phyloP scores from a whole-genome alignment of 306 rosid species.

The Prunus padus region DNA sequence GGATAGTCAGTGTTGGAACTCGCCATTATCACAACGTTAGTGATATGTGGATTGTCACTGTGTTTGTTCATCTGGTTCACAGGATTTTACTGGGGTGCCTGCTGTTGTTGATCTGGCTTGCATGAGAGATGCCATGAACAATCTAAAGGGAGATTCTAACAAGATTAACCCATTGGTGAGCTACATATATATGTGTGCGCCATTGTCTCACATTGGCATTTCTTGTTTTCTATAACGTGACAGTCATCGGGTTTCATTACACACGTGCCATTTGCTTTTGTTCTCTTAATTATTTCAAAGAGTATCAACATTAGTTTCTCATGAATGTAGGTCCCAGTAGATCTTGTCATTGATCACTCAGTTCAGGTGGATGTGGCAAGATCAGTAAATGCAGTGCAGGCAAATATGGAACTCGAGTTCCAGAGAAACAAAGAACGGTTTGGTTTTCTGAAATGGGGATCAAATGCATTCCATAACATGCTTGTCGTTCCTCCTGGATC shows the following conservation, averaged over 20 bases:
- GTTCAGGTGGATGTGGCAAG: conserved; percentile 97
- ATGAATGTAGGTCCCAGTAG: conserved; percentile 78
- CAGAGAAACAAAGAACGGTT: conserved; percentile 80
- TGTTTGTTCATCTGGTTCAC: conserved; percentile 26
- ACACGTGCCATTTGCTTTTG: background rate
- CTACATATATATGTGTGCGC: conserved; percentile 1
- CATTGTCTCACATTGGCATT: conserved; percentile 11
- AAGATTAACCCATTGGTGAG: conserved; percentile 94
- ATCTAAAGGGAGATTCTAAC: conserved; percentile 84
- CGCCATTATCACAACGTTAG: conserved; percentile 7
- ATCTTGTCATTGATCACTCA: conserved; percentile 97
- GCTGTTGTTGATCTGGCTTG: conserved; percentile 98
- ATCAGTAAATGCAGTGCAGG: conserved; percentile 90
- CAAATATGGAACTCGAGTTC: conserved; percentile 88
- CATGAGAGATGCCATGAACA: conserved; percentile 98
- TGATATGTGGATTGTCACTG: conserved; percentile 10
- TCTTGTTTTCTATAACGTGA: background rate
- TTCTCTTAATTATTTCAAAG: background rate
- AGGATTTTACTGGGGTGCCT: conserved; percentile 99
- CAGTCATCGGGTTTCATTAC: background rate
- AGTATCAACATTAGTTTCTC: background rate
- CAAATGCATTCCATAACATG: conserved; percentile 86
- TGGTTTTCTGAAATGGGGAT: conserved; percentile 97
- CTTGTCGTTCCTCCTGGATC: conserved; percentile 98
- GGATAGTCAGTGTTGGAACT: conserved; percentile 10